Evolutionary conservation across 108 stramenopile genomes (phyloP), one percentile per base, ranked within the genome.

Genomic region (Fistulifera solaris): DNA sequence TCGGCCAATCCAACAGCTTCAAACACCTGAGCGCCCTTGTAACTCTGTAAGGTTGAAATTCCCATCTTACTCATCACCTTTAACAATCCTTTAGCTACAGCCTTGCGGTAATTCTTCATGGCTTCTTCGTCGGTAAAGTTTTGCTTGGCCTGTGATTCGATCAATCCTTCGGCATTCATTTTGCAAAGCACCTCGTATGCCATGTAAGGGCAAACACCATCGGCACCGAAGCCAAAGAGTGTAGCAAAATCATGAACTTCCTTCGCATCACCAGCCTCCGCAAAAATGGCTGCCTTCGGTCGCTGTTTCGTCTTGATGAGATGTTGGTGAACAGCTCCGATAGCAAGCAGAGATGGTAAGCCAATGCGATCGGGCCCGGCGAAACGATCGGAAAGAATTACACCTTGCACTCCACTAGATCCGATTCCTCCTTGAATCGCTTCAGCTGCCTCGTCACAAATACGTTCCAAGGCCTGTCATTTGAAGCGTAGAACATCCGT

Each of bases 51-150:
- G 14, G 95, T 96, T 10, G 89, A 91, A 57, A 96, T 94, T 17
- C 95, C 95, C 93, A 96, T 96, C 59, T 96, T 96, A 52, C 83
- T 86, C 95, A 96, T 96, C 44, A 94, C 93, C 76, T 96, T 96
- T 56, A 96, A 60, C 61, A 98, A 71, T 59, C 97, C 97, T 71
- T 96, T 95, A 25, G 80, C 93, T 26, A 90, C 81, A 25, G 94
- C 89, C 76, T 95, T 95, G 53, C 97, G 78, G 73, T 98, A 98
- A 58, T 90, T 89, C 26, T 68, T 71, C 73, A 94, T 85, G 31
- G 87, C 58, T 53, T 94, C 90, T 16, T 87, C 88, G 56, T 96
- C 89, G 24, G 81, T 73, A 49, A 81, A 74, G 53, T 75, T 69
- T 44, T 78, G 68, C 65, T 87, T 89, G 15, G 89, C 70, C 66